These are phyloP conservation scores for Phytophthora chlamydospora DNA, from an alignment of 352 stramenopile genomes.

Conservation along the genomic window DNA sequence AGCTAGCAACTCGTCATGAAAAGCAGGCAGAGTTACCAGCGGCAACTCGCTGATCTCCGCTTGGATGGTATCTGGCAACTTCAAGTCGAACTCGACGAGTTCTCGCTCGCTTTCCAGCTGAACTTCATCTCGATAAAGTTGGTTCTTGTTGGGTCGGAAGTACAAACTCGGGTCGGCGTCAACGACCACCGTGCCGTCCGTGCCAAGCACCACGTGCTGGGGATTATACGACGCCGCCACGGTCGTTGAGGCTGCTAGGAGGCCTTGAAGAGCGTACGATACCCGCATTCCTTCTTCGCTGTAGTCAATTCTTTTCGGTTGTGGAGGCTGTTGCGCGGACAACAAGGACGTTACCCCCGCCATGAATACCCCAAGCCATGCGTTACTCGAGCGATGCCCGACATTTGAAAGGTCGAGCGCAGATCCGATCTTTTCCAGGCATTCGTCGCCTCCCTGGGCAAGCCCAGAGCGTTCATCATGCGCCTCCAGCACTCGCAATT, in stretches of 20 bases:
- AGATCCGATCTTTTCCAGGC: constrained; percentile 27
- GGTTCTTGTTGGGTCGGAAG: constrained; percentile 23
- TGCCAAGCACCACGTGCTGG: constrained; percentile 43
- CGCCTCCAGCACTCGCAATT: constrained; percentile 82
- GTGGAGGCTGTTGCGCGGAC: constrained; percentile 4
- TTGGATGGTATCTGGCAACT: constrained; percentile 3
- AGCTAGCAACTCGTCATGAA: constrained; percentile 9
- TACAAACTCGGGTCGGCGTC: constrained; percentile 41
- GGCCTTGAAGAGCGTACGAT: constrained; percentile 16
- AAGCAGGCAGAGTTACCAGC: constrained; percentile 7
- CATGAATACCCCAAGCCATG: constrained; percentile 18
- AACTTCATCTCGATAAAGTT: constrained; percentile 7
- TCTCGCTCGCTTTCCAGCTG: constrained; percentile 11
- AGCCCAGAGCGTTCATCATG: constrained; percentile 41
- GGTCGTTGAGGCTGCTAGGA: constrained; percentile 13
- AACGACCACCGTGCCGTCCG: constrained; percentile 38
- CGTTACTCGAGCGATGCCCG: constrained; percentile 4
- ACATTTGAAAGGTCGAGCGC: constrained; percentile 23
- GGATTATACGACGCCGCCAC: constrained; percentile 23
- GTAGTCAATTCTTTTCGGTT: constrained; percentile 9
- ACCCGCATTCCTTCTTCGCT: constrained; percentile 18
- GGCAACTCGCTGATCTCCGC: constrained; percentile 7
- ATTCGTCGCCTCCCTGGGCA: constrained; percentile 9
- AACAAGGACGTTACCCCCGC: constrained; percentile 8
- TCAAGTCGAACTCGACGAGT: constrained; percentile 1